Evolutionary conservation across 805 yeast genomes (phyloP), one percentile per base, ranked within the genome.

Genomic region (Blastobotrys chiropterorum): DNA sequence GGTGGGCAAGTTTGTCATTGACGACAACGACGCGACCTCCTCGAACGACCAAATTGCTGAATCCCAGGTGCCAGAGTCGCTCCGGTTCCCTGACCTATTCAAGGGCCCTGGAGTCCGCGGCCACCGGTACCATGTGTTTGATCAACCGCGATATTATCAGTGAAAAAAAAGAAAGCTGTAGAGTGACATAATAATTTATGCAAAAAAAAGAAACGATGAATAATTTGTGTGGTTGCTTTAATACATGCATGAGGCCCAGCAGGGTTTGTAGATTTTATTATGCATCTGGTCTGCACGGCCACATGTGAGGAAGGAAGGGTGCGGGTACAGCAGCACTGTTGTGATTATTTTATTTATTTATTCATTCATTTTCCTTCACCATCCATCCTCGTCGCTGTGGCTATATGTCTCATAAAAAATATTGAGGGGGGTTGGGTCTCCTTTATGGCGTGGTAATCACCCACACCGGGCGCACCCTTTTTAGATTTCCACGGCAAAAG

Each of bases 41-140:
- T 77, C 81, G 3, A 79, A 83, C 62, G 70, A 75, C 48, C 78
- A 79, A 56, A 66, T 86, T 17, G 72, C 71, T 13, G 90, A 85
- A 65, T 62, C 64, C 3, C 72, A 75, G 19, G 83, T 87, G 16
- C 78, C 80, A 17, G 78, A 75, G 52, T 82, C 77, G 49, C 73
- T 82, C 61, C 75, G 86, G 60, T 89, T 90, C 80, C 98, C 98
- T 1, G 68, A 71, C 5, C 70, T 79, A 60, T 90, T 92, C 68
- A 75, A 80, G 57, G 97, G 96, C 8, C 90, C 86, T 30, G 99
- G 99, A 46, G 90, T 90, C 20, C 80, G 96, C 58, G 98, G 92
- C 1, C 99, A 94, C 67, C 75, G 81, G 57, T 94, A 85, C 74
- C 98, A 94, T 67, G 99, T 94, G 0, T 90, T 94, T 68, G 94